Percentiles rank a stretch among this genome's conserved stretches.
Conservation (phyloP, 2,329 filamentous ascomycete species). For the Cordyceps pruinosa region DNA sequence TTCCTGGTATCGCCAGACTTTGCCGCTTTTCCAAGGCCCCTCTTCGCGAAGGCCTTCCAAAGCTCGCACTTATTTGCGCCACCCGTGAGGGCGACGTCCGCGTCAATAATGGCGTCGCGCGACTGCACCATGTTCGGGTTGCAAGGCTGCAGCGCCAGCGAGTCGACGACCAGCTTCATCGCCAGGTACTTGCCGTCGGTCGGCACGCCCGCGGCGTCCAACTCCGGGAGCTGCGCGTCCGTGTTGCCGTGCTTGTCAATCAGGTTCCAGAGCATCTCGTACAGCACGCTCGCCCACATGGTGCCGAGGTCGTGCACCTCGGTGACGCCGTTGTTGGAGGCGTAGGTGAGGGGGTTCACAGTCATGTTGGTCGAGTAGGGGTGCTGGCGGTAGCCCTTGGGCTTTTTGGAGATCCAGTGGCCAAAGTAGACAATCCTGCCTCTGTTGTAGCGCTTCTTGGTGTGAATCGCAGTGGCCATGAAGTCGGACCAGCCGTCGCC, state of each 20-base stretch:
- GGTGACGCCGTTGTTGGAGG: constrained; percentile 28
- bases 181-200: constrained; percentile 45
- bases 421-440: constrained; percentile 41
- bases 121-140: constrained; percentile 47
- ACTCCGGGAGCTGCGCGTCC: constrained; percentile 29
- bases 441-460: constrained; percentile 40
- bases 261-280: constrained; percentile 52
- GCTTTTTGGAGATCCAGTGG: constrained; percentile 39
- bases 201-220: constrained; percentile 34
- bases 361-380: constrained; percentile 44
- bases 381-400: constrained; percentile 40
- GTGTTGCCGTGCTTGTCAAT: constrained; percentile 50
- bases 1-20: constrained; percentile 23
- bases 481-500: constrained; percentile 54
- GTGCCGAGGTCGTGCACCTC: constrained; percentile 43
- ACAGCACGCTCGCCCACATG: constrained; percentile 46
- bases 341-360: constrained; percentile 46
- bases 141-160: constrained; percentile 49
- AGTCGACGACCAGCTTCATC: constrained; percentile 47
- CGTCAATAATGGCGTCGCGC: constrained; percentile 49
- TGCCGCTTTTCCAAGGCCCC: constrained; percentile 41
- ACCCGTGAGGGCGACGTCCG: constrained; percentile 43
- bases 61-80: constrained; percentile 44
- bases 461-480: constrained; percentile 43
- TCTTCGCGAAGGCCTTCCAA: constrained; percentile 51